These are phyloP conservation scores for Sarcodon aspratus DNA, from an alignment of 768 basidiomycete genomes.

Conservation along the genomic window DNA sequence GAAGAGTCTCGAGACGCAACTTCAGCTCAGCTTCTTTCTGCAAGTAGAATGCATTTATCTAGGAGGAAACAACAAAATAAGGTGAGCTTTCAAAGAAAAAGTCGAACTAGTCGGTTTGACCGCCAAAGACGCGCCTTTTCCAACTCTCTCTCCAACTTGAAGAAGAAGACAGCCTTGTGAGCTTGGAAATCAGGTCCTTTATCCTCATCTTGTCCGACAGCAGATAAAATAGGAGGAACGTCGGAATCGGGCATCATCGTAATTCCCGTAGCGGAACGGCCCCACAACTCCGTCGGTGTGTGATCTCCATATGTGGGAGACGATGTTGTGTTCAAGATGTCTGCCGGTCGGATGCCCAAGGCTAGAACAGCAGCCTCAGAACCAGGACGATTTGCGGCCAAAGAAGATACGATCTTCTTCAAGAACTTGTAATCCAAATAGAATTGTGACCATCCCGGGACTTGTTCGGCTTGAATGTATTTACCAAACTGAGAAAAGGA, in stretches of 20 bases:
- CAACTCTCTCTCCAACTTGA: conserved; percentile 93
- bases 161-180: conserved; percentile 97
- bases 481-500: conserved; percentile 75
- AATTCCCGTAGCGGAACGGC: conserved; percentile 2
- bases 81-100: not conserved
- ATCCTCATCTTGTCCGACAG: conserved; percentile 54
- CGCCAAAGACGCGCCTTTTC: conserved; percentile 63
- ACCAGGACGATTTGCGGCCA: conserved; percentile 80
- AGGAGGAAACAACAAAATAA: conserved; percentile 1
- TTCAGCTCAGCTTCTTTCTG: conserved; percentile 95
- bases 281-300: conserved; percentile 1
- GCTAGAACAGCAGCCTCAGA: conserved; percentile 85
- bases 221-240: conserved; percentile 47
- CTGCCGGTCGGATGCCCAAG: conserved; percentile 64
- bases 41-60: conserved; percentile 98
- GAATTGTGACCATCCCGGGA: conserved; percentile 92
- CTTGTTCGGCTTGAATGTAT: conserved; percentile 90
- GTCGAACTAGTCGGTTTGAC: not conserved
- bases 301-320: conserved; percentile 11
- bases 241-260: conserved; percentile 8
- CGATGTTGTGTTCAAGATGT: conserved; percentile 25
- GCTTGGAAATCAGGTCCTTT: conserved; percentile 83
- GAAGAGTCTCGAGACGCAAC: conserved; percentile 80
- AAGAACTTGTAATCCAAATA: conserved; percentile 98
- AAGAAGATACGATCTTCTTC: conserved; percentile 97